phyloP scores from a whole-genome alignment of 805 yeast genomes.

The Saccharomycopsis babjevae region DNA sequence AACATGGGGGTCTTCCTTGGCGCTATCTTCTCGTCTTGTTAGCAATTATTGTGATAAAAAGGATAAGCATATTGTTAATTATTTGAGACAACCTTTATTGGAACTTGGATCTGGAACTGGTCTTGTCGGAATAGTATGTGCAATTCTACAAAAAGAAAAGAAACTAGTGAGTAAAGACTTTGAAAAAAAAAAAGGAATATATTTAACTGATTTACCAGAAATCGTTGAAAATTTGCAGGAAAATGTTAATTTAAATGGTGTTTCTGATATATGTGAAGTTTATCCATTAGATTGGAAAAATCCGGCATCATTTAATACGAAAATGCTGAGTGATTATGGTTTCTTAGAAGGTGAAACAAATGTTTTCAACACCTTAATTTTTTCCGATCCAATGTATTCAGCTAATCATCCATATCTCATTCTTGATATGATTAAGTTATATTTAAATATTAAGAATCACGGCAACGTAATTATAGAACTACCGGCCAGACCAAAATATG shows the following conservation, averaged over 20 bases:
- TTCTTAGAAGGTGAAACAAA: conserved; percentile 23
- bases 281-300: conserved; percentile 70
- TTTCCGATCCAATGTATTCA: conserved; percentile 88
- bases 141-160: conserved; percentile 35
- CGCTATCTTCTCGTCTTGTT: conserved; percentile 48
- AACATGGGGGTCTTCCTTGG: conserved; percentile 90
- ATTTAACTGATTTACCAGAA: conserved; percentile 69
- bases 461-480: conserved; percentile 54
- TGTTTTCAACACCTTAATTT: conserved; percentile 47
- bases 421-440: conserved; percentile 40
- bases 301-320: conserved; percentile 33
- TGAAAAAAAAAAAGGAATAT: conserved; percentile 29
- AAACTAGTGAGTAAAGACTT: conserved; percentile 15
- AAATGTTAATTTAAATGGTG: conserved; percentile 47
- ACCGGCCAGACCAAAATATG: conserved; percentile 63
- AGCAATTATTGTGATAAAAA: conserved; percentile 20
- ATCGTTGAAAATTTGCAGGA: conserved; percentile 57
- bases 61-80: conserved; percentile 15
- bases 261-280: conserved; percentile 25
- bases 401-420: conserved; percentile 71
- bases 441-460: conserved; percentile 29
- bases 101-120: conserved; percentile 98
- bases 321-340: background rate
- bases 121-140: conserved; percentile 66
- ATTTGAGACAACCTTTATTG: conserved; percentile 26